These are phyloP conservation scores for Oxytropis ochrocephala DNA, from an alignment of 306 rosid genomes.

Conservation along the genomic window DNA sequence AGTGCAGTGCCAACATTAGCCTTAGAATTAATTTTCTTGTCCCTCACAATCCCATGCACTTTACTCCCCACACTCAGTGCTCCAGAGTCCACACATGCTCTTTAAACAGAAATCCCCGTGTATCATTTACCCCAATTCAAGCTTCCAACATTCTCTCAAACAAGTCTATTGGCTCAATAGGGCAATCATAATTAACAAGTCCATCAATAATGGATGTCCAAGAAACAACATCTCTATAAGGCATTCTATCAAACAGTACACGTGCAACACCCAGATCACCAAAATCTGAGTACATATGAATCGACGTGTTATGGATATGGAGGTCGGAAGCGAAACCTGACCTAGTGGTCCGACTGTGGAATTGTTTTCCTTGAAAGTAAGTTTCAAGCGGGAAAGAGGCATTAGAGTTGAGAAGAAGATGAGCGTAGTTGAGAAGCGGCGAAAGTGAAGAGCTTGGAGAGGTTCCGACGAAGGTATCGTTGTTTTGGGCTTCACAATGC, in stretches of 20 bases:
- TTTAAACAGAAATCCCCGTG: conserved; percentile 32
- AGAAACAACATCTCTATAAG: conserved; percentile 45
- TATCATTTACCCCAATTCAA: conserved; percentile 37
- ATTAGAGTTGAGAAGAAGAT: conserved; percentile 36
- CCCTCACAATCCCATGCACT: conserved; percentile 34
- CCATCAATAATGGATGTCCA: conserved; percentile 49
- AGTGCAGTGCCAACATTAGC: conserved; percentile 37
- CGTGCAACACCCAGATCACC: conserved; percentile 30
- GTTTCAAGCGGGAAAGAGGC: conserved; percentile 37
- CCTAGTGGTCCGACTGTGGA: conserved; percentile 29
- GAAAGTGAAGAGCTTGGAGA: conserved; percentile 47
- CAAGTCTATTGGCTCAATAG: conserved; percentile 32
- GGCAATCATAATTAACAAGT: conserved; percentile 22
- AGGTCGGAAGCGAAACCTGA: conserved; percentile 29
- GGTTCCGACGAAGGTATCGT: background rate
- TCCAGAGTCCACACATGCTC: conserved; percentile 45
- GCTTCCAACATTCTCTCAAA: conserved; percentile 35
- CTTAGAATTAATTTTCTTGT: background rate
- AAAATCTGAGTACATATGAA: conserved; percentile 28
- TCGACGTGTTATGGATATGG: conserved; percentile 33
- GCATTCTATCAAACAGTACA: conserved; percentile 42
- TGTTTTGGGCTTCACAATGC: too few relatives aligned
- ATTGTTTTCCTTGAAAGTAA: conserved; percentile 34
- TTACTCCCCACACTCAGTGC: conserved; percentile 38
- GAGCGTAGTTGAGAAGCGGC: conserved; percentile 47